Evolutionary conservation across 1,284 basidiomycete genomes (phyloP), one percentile per base, ranked within the genome.

Genomic region (Pulveroboletus sp.): DNA sequence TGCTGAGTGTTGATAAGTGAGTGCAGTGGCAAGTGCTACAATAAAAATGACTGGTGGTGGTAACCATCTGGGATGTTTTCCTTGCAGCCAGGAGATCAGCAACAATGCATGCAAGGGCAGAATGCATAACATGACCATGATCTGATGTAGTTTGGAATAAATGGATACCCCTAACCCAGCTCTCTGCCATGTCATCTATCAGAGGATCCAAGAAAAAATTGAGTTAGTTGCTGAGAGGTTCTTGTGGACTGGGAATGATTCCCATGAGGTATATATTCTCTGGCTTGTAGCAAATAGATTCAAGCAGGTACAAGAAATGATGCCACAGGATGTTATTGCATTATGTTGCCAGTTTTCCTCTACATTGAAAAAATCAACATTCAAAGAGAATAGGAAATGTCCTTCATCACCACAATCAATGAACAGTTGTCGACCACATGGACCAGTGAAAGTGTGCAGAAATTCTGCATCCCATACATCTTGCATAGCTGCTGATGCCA

Each of bases 1-100:
- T 58, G 0, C 54, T 49, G 2, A 73, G 62, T 38, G 35, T 58
- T 4, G 12, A n/a, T 1, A n/a, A 20, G 8, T 46, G 38, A 18
- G 2, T 42, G 24, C 54, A 61, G 11, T 65, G 50, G 55, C 77
- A 77, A 6, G 67, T 54, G 1, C 68, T 69, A 43, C 77, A 79
- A 49, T 74, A 75, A 40, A 69, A 62, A 7, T 64, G 56, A 15
- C 58, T 60, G 1, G 15, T 60, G 1, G 29, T 5, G 2, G 4
- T 26, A 12, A 46, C 47, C 9, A 62, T 3, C n/a, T 57, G 63
- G 0, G 36, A 52, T 22, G 62, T 47, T 51, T 78, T 71, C 4
- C 71, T 57, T 2, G 70, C 68, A 2, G 72, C 75, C 0, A 67
- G 71, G 18, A 78, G 64, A 58, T 78, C 73, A 39, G 68, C 73